Base-by-base conservation (phyloP, 371 early-diverging fungal genomes). In the Mycotypha africana region DNA sequence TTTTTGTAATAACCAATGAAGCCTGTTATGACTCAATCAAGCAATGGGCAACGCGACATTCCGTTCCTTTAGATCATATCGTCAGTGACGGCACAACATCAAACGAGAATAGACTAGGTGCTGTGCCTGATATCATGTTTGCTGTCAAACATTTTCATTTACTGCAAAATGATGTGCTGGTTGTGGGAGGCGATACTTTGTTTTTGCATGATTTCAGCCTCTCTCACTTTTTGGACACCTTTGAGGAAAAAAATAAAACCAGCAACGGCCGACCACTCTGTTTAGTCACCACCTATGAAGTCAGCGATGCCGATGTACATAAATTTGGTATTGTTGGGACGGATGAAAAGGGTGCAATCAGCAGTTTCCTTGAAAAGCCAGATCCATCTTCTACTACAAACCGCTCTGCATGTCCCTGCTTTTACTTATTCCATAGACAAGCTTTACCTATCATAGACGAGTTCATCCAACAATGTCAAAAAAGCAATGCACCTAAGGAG, bases 341-440 rank as follows among this genome's bases (percentile, higher is more conserved):
- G 7, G 42, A 64, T 38, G 9, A 14, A 15, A 22, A 60, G 7
- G 65, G 64, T 0, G 12, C 33, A 16, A 64, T 82, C 45, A 72
- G 60, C 5, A 63, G 59, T 5, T 77, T 81, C 32, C 33, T 78
- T 15, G 84, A 83, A 42, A 83, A 83, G 22, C 84, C 84, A 2
- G 51, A 49, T 8, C 70, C 80, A 3, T 14, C 44, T 1, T 56
- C 55, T 9, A 83, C 80, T 1, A 6, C 28, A 2, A 62, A 76
- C 1, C 65, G 84, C 2, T 49, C 58, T 20, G 84, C 78, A 0
- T 80, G 79, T 48, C 84, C 84, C 10, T 83, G 84, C 51, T 83
- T 81, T 43, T 83, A 83, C 41, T 51, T 62, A 19, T 64, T 83
- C 22, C 53, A 54, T 15, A 49, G 32, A 9, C 16, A 45, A 11